These are phyloP conservation scores for Kwoniella bestiolae DNA, from an alignment of 768 basidiomycete genomes.

Conservation along the genomic window DNA sequence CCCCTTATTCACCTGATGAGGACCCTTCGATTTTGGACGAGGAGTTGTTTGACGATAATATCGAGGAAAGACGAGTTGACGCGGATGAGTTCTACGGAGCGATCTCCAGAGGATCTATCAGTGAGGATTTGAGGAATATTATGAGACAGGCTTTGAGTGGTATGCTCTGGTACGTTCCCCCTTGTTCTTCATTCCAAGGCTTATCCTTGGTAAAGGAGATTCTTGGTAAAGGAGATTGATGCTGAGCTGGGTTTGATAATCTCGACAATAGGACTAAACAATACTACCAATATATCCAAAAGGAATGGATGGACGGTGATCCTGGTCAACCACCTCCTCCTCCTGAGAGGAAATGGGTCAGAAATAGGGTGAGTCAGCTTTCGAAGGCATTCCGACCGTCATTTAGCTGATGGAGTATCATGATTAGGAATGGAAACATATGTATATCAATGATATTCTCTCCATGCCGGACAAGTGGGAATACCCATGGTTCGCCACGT, in stretches of 20 bases:
- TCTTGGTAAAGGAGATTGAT: background rate
- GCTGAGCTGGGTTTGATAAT: background rate
- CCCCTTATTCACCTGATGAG: conserved; percentile 72
- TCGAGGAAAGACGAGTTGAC: conserved; percentile 89
- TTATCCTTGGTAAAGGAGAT: too few species aligned
- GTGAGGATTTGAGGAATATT: conserved; percentile 90
- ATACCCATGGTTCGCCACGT: conserved; percentile 96
- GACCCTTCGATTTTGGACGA: conserved; percentile 86
- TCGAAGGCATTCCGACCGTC: background rate
- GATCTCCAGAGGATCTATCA: conserved; percentile 79
- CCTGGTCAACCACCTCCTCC: conserved; percentile 93
- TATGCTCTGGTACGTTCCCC: conserved; percentile 77
- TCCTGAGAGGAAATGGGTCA: conserved; percentile 77
- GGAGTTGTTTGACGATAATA: conserved; percentile 78
- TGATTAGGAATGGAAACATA: conserved; percentile 85
- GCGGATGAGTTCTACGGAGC: conserved; percentile 93
- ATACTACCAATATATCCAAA: conserved; percentile 92
- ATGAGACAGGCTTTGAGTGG: conserved; percentile 95
- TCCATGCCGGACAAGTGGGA: conserved; percentile 99
- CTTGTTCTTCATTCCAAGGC: too few species aligned
- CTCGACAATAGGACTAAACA: conserved; percentile 73
- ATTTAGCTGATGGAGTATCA: background rate
- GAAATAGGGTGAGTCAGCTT: conserved; percentile 70
- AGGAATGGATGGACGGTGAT: conserved; percentile 95
- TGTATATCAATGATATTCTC: conserved; percentile 92